A percentile compares a stretch with the other conserved stretches of the same genome.
phyloP scores from a whole-genome alignment of 306 rosid genomes.

The Cucumis melo region DNA sequence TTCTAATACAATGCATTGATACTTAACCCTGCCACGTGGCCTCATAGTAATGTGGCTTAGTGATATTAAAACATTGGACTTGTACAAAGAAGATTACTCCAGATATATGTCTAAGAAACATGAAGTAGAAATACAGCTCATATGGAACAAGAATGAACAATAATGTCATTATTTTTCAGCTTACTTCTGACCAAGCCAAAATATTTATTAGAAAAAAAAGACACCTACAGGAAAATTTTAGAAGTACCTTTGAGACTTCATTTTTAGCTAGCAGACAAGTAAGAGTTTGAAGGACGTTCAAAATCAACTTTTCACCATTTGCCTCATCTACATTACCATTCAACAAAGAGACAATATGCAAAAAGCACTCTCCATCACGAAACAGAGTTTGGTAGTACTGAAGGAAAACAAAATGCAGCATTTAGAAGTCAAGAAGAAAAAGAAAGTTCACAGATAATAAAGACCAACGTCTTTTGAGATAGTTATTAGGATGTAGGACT shows the following conservation, averaged over 20 bases:
- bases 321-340: conserved; percentile 59
- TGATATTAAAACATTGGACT: too few relatives aligned
- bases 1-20: not conserved
- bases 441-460: not conserved
- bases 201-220: not conserved
- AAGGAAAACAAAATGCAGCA: conserved; percentile 12
- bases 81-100: not conserved
- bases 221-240: not conserved
- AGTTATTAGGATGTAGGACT: not conserved
- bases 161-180: not conserved
- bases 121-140: not conserved
- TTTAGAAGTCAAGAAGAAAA: conserved; percentile 19
- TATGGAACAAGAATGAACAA: not conserved
- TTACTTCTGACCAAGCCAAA: not conserved
- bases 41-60: not conserved
- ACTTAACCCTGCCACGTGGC: not conserved
- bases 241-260: conserved; percentile 75
- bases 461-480: not conserved
- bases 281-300: conserved; percentile 87
- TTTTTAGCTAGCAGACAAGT: conserved; percentile 74
- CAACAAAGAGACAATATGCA: conserved; percentile 88
- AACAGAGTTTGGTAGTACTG: conserved; percentile 93
- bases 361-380: conserved; percentile 94
- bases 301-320: conserved; percentile 59
- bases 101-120: not conserved